Evolutionary conservation across 2,329 filamentous ascomycete species (phyloP).

Genomic region (Leptographium lundbergii): DNA sequence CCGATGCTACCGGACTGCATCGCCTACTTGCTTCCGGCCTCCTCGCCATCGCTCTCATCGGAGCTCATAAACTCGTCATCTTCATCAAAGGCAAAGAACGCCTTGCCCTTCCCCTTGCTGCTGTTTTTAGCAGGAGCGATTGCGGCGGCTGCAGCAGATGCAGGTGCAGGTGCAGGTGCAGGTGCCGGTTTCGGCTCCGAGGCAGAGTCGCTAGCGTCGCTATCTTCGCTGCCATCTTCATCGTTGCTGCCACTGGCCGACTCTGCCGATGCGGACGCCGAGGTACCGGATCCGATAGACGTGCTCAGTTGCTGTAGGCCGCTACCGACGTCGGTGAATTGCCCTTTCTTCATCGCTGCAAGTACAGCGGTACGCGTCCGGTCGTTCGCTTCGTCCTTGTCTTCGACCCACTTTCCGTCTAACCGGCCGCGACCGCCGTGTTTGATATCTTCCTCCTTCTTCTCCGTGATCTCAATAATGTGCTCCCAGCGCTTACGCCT

Average conservation of each 20-base stretch:
- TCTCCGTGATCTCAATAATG: constrained; percentile 74
- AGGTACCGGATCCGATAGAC: constrained; percentile 32
- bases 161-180: not conserved
- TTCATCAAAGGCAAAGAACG: constrained; percentile 67
- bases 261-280: constrained; percentile 18
- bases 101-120: constrained; percentile 23
- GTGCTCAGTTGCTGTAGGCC: constrained; percentile 29
- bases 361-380: constrained; percentile 67
- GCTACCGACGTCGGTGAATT: constrained; percentile 42
- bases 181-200: constrained; percentile 27
- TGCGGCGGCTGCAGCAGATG: not conserved
- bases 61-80: constrained; percentile 65
- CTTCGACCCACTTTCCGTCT: constrained; percentile 89
- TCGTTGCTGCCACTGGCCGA: constrained; percentile 18
- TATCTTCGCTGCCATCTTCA: constrained; percentile 24
- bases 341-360: constrained; percentile 53
- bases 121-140: not conserved
- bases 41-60: constrained; percentile 31
- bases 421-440: constrained; percentile 58
- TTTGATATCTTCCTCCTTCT: constrained; percentile 70
- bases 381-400: constrained; percentile 81
- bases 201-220: constrained; percentile 38
- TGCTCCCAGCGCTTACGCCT: constrained; percentile 75
- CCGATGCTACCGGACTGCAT: not conserved
- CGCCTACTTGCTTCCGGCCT: constrained; percentile 10